Evolutionary conservation across 495 filamentous ascomycete species (phyloP).

Genomic region (Hypoxylon lienhwacheense): DNA sequence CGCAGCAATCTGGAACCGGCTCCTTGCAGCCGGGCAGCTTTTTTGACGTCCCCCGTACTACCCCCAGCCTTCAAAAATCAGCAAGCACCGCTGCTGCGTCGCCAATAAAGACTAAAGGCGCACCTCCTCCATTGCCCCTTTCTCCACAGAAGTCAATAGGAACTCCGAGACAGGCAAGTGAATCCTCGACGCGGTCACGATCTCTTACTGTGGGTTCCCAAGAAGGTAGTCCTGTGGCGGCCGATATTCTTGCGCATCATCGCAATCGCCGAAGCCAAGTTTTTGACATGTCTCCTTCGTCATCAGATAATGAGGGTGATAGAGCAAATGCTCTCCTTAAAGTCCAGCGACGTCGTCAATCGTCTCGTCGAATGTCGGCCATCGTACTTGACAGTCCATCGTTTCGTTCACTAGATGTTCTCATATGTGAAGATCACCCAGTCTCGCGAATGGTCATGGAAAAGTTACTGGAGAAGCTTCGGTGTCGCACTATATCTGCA

Average conservation of each 20-base stretch:
- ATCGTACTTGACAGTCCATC: conserved; percentile 79
- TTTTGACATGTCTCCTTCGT: conserved; percentile 94
- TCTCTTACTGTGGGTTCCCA: conserved; percentile 95
- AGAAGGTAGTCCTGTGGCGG: conserved; percentile 72
- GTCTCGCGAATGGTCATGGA: conserved; percentile 98
- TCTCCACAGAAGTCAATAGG: conserved; percentile 56
- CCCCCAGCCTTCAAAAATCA: conserved; percentile 61
- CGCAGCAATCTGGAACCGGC: conserved; percentile 68
- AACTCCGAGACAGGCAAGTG: conserved; percentile 51
- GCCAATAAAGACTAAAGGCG: conserved; percentile 72
- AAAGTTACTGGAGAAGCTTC: conserved; percentile 88
- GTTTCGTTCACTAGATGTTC: conserved; percentile 88
- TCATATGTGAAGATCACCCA: conserved; percentile 97
- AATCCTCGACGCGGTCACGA: conserved; percentile 63
- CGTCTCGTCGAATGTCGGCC: conserved; percentile 86
- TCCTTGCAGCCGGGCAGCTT: conserved; percentile 74
- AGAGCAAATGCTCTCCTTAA: conserved; percentile 89
- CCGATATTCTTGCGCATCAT: conserved; percentile 73
- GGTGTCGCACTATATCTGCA: conserved; percentile 92
- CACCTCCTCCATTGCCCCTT: conserved; percentile 50
- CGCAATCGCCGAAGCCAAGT: conserved; percentile 92
- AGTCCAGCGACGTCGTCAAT: conserved; percentile 88
- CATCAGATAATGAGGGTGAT: conserved; percentile 94
- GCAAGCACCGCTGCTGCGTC: conserved; percentile 63
- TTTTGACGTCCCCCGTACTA: conserved; percentile 68